Evolutionary conservation across 345 rosid species (phyloP).

Genomic region (Murraya koenigii): DNA sequence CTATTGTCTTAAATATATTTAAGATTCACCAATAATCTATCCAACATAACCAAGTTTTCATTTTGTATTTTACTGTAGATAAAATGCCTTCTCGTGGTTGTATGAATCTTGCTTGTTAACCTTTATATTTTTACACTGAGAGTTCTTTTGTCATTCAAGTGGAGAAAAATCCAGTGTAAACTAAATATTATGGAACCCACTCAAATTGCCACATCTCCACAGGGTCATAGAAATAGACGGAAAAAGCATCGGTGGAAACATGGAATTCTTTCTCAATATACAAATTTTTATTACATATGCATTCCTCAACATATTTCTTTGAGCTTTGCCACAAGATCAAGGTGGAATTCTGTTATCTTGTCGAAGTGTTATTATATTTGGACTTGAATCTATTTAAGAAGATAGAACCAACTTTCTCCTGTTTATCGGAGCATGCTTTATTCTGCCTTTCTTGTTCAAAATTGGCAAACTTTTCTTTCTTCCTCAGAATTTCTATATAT

Average conservation of each 20-base stretch:
- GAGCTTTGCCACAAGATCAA: not conserved
- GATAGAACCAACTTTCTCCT: not conserved
- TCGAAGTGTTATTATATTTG: not conserved
- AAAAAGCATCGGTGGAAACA: not conserved
- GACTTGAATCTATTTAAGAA: not conserved
- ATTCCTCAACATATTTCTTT: not conserved
- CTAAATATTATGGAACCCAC: not conserved
- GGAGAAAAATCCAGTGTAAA: not conserved
- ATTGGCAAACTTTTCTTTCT: not conserved
- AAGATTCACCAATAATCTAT: not conserved
- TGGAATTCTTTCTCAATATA: not conserved
- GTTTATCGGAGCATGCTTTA: not conserved
- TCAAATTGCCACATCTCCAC: not conserved
- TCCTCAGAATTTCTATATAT: not conserved
- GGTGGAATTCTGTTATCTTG: not conserved
- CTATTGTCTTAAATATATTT: not conserved
- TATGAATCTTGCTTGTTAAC: not conserved
- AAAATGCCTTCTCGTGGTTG: not conserved
- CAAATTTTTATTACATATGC: not conserved
- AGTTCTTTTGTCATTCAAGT: not conserved
- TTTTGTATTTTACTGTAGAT: not conserved
- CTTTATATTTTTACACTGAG: not conserved
- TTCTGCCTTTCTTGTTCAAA: not conserved
- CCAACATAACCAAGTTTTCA: not conserved
- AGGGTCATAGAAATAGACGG: not conserved